Evolutionary conservation across 78 protist genomes (phyloP).

Genomic region (Fonticula alba): DNA sequence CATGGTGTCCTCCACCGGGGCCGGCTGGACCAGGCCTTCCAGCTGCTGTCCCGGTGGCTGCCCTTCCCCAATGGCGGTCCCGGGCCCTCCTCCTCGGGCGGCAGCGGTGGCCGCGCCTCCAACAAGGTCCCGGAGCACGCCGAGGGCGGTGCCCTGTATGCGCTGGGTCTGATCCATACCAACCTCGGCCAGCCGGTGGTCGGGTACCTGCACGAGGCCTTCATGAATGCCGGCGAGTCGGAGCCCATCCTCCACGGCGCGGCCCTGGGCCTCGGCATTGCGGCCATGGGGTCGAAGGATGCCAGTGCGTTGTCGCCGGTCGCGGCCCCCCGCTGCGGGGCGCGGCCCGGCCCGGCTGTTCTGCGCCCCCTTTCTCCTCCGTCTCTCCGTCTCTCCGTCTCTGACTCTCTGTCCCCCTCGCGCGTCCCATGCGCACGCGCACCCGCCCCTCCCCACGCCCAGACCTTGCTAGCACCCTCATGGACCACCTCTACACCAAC

Average conservation of each 20-base stretch:
- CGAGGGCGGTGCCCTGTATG: slow-evolving; percentile 92
- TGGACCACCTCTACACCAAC: slow-evolving; percentile 28
- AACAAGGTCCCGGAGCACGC: slow-evolving; percentile 36
- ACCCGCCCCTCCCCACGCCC: too few species aligned
- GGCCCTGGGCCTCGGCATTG: slow-evolving; percentile 84
- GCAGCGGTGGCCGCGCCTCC: not conserved
- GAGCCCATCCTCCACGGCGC: slow-evolving; percentile 89
- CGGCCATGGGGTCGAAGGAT: slow-evolving; percentile 66
- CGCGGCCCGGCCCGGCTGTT: not conserved
- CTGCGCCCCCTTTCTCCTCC: slow-evolving; percentile 1
- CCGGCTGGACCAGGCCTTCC: slow-evolving; percentile 2
- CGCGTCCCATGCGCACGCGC: too few species aligned
- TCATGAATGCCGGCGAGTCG: slow-evolving; percentile 9
- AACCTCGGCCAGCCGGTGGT: slow-evolving; percentile 57
- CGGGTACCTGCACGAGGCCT: slow-evolving; percentile 26
- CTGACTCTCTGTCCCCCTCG: too few species aligned
- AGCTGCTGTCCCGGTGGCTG: slow-evolving; percentile 55
- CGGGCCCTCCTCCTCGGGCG: not conserved
- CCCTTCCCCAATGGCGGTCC: slow-evolving; percentile 26
- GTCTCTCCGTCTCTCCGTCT: not conserved
- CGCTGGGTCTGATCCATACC: slow-evolving; percentile 91
- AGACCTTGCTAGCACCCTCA: not conserved
- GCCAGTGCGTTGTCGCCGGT: slow-evolving; percentile 6
- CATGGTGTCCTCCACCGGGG: slow-evolving; percentile 75
- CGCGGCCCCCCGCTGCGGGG: not conserved